phyloP scores from a whole-genome alignment of 2,329 filamentous ascomycete species.

The Penicillium griseofulvum region DNA sequence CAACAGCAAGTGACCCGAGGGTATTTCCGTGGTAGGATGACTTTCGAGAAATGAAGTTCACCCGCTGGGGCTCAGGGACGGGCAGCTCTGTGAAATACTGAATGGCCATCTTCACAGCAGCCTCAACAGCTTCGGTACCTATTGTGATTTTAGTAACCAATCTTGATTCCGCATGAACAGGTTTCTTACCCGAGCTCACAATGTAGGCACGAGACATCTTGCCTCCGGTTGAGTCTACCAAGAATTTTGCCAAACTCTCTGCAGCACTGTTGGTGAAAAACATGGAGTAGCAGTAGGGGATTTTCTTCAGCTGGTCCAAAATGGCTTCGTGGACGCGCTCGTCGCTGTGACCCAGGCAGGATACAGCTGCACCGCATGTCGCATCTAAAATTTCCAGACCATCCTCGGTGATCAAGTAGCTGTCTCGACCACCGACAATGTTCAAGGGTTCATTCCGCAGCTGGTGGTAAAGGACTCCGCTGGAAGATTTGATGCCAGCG shows the following conservation, averaged over 20 bases:
- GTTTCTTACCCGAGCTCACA: constrained; percentile 52
- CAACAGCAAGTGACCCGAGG: constrained; percentile 64
- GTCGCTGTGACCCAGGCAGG: constrained; percentile 67
- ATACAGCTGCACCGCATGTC: constrained; percentile 68
- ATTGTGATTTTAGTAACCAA: constrained; percentile 4
- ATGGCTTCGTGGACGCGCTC: constrained; percentile 60
- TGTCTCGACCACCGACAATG: constrained; percentile 47
- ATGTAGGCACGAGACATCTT: constrained; percentile 56
- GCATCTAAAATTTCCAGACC: constrained; percentile 65
- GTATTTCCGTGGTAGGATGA: constrained; percentile 69
- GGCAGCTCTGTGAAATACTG: constrained; percentile 62
- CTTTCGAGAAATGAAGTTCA: constrained; percentile 61
- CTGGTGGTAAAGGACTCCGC: constrained; percentile 50
- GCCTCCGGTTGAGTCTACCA: constrained; percentile 51
- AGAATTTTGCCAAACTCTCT: constrained; percentile 49
- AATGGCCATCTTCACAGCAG: constrained; percentile 62
- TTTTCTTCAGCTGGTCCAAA: constrained; percentile 54
- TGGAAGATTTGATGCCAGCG: constrained; percentile 4
- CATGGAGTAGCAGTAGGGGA: constrained; percentile 57
- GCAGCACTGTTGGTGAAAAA: constrained; percentile 55
- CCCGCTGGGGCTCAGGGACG: constrained; percentile 51
- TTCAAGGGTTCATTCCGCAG: constrained; percentile 43
- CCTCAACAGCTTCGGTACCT: constrained; percentile 67
- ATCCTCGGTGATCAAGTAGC: constrained; percentile 48
- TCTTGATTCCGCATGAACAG: neutral